A percentile compares a stretch with the other conserved stretches of the same genome.
Conservation (phyloP, 1,284 basidiomycete species). For the Cystobasidium slooffiae region DNA sequence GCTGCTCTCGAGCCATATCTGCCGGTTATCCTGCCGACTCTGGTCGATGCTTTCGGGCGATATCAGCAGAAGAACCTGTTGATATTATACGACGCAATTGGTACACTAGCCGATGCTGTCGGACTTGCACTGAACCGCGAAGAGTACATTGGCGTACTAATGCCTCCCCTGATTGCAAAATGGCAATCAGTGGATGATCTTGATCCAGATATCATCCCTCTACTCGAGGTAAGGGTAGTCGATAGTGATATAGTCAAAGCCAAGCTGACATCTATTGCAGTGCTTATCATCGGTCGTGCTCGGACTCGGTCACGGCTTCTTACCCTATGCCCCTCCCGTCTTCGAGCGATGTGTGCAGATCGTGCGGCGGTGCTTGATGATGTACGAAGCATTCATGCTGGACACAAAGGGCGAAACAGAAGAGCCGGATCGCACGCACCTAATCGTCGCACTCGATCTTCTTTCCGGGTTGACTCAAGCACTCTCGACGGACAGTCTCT, state of each 20-base stretch:
- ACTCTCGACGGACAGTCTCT: conserved; percentile 75
- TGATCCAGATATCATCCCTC: conserved; percentile 89
- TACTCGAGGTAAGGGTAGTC: conserved; percentile 73
- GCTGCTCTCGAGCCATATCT: conserved; percentile 87
- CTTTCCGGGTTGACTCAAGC: conserved; percentile 95
- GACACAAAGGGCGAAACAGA: conserved; percentile 62
- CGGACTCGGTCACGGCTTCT: conserved; percentile 89
- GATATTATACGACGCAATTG: conserved; percentile 96
- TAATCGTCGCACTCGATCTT: conserved; percentile 95
- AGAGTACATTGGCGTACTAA: conserved; percentile 87
- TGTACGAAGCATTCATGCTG: conserved; percentile 63
- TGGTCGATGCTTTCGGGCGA: conserved; percentile 94
- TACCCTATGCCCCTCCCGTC: conserved; percentile 85
- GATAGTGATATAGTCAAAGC: not conserved
- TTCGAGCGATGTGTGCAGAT: conserved; percentile 90
- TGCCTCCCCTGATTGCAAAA: conserved; percentile 89
- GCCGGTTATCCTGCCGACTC: conserved; percentile 89
- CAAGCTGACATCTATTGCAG: conserved; percentile 60
- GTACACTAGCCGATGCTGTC: conserved; percentile 95
- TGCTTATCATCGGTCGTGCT: conserved; percentile 97
- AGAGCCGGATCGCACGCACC: conserved; percentile 91
- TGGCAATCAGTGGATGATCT: conserved; percentile 89
- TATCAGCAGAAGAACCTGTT: conserved; percentile 99
- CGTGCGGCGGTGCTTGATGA: conserved; percentile 76
- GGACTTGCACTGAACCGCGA: conserved; percentile 83